These are phyloP conservation scores for Datisca glomerata DNA, from an alignment of 306 rosid genomes.

Conservation along the genomic window DNA sequence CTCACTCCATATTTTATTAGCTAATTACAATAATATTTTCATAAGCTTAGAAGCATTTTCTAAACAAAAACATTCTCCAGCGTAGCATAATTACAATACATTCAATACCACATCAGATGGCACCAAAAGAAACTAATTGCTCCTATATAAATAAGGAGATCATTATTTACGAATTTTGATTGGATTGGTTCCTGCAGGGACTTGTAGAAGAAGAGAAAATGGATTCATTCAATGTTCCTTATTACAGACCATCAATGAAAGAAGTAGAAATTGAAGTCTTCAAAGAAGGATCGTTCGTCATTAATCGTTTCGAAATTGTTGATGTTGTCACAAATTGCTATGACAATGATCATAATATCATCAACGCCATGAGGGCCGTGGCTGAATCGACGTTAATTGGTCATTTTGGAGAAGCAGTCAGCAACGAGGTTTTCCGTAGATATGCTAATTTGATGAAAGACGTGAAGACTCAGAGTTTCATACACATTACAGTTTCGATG, in stretches of 20 bases:
- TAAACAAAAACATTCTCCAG: no score
- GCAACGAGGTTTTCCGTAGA: conserved; percentile 27
- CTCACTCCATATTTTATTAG: no score
- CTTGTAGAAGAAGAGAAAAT: conserved; percentile 23
- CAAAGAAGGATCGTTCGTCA: conserved; percentile 26
- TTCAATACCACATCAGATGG: no score
- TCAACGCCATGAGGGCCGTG: conserved; percentile 19
- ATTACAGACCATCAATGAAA: conserved; percentile 14
- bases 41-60: no score
- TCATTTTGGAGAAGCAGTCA: conserved; percentile 21
- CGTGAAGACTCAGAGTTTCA: no score
- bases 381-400: conserved; percentile 25
- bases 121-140: background rate
- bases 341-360: background rate
- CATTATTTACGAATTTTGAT: background rate
- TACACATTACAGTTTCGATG: no score
- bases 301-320: conserved; percentile 10
- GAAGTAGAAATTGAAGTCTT: conserved; percentile 28
- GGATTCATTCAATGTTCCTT: conserved; percentile 25
- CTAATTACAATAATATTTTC: background rate
- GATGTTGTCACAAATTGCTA: conserved; percentile 17
- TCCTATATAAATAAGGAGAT: no score
- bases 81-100: no score
- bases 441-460: no score
- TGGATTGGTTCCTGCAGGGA: conserved; percentile 17